Evolutionary conservation across 129 eudicot species (phyloP), one percentile per base, ranked within the genome.

Genomic region (Flaveria ramosissima): DNA sequence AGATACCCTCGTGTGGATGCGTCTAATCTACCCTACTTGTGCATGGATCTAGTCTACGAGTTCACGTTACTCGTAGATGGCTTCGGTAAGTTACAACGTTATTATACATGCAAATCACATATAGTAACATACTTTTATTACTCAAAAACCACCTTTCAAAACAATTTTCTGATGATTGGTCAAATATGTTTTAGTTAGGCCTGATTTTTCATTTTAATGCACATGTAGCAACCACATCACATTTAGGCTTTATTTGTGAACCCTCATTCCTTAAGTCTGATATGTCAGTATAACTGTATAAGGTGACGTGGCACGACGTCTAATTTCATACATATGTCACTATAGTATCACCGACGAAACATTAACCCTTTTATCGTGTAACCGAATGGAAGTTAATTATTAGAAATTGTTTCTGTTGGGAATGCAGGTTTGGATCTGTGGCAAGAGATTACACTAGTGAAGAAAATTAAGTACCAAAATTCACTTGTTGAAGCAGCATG

Each of bases 41-140:
- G 97, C 90, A 88, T 91, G 97, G 97, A 89, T 82, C 92, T 91
- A 32, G 95, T 91, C 16, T 91, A 91, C 55, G 88, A 91, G 78
- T 88, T 71, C 70, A 84, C 93, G 6, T 77, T 90, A 74, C 96
- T 90, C 51, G 86, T 91, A 47, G 91, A 88, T 60, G 97, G 93
- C 9, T 91, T 91, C 79, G 97, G 97, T 91, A 72, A 84, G 93
- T 84, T 78, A 13, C 45, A 30, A 7, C 12, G 0, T 30, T 7
- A 15, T 64, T 45, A 45, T 45, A 45, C 50, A 45, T 45, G 50
- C 14, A 45, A 45, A 45, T 45, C 50, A 45, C 50, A 45, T 45
- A 8, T 9, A 45, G 50, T 45, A 45, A 11, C 50, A 45, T 1
- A 45, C 50, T 9, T 45, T 45, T 45, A 45, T 45, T 8, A 9